Percentiles rank a stretch among this genome's conserved stretches.
phyloP scores from a whole-genome alignment of 352 stramenopile genomes.

The Plasmopara halstedii region DNA sequence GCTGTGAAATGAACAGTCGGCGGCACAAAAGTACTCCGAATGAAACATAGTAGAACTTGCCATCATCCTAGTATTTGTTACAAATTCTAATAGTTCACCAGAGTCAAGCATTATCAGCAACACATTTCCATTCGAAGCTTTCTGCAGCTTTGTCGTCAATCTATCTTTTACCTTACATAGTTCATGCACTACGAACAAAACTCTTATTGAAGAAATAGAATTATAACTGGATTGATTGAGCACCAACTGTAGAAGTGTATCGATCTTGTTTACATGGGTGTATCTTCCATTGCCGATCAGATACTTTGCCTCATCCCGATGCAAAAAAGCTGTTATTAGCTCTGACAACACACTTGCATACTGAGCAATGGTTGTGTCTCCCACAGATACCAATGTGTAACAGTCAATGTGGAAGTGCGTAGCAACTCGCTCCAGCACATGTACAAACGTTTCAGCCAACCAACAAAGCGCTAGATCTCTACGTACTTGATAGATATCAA shows the following conservation, averaged over 20 bases:
- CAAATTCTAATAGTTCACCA: conserved; percentile 7
- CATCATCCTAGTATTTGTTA: background rate
- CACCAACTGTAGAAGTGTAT: conserved; percentile 4
- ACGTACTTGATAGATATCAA: too few species aligned
- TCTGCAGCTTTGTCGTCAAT: background rate
- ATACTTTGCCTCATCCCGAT: background rate
- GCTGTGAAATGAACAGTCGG: background rate
- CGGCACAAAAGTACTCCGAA: conserved; percentile 1
- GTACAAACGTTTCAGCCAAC: conserved; percentile 28
- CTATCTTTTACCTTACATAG: conserved; percentile 1
- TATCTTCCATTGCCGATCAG: conserved; percentile 1
- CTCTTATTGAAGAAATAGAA: background rate
- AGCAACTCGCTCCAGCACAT: conserved; percentile 23
- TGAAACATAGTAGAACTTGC: conserved; percentile 3
- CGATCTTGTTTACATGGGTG: conserved; percentile 3
- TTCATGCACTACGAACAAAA: conserved; percentile 19
- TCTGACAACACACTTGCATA: conserved; percentile 10
- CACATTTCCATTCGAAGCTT: background rate
- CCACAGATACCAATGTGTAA: conserved; percentile 20
- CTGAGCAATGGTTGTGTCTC: background rate
- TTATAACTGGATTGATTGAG: background rate
- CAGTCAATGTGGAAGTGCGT: background rate
- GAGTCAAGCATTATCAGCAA: conserved; percentile 19
- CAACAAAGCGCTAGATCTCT: conserved; percentile 33
- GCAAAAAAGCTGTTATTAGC: conserved; percentile 14